Evolutionary conservation across 2,329 filamentous ascomycete species (phyloP), one percentile per base, ranked within the genome.

Genomic region (Coccinonectria pachysandricola): DNA sequence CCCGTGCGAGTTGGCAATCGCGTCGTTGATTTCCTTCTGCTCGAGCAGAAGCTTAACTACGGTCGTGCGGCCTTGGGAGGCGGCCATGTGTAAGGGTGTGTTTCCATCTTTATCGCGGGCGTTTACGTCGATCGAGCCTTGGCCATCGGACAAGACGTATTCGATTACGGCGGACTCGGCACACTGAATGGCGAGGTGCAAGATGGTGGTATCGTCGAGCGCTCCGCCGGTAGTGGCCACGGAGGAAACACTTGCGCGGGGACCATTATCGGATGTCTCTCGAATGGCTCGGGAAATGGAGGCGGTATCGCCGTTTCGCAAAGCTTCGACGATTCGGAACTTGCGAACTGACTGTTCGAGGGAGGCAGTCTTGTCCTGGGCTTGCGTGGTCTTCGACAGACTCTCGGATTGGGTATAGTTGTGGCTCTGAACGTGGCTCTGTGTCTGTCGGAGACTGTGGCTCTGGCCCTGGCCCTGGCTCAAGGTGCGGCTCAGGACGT

Each of bases 331-430:
- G 23, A 95, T 75, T 40, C 87, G 78, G 56, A 98, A 98, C 40
- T 93, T 87, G 49, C 81, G 76, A 27, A 98, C 85, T 0, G 88
- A 95, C 55, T 94, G 86, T 51, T 98, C 87, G 32, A 98, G 81
- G 13, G 74, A 76, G 18, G 49, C 56, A 14, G 53, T 57, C 46
- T 64, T 70, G 26, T 64, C 62, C 20, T 45, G 43, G 37, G 46
- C 34, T 27, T 43, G 48, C 33, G 52, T 34, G 43, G 51, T 31
- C 43, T 17, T 36, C 37, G 21, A 45, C 56, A 33, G 46, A 55
- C 39, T 35, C 29, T 24, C 24, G 32, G 11, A 10, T 12, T 12
- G 19, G 24, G 16, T 26, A 11, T 9, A 10, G 16, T 7, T 26
- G 33, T 14, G 9, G n/a, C n/a, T n/a, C n/a, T n/a, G n/a, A n/a